Evolutionary conservation across 2,329 filamentous ascomycete genomes (phyloP), one percentile per base, ranked within the genome.

Genomic region (Aureobasidium leucospermi): DNA sequence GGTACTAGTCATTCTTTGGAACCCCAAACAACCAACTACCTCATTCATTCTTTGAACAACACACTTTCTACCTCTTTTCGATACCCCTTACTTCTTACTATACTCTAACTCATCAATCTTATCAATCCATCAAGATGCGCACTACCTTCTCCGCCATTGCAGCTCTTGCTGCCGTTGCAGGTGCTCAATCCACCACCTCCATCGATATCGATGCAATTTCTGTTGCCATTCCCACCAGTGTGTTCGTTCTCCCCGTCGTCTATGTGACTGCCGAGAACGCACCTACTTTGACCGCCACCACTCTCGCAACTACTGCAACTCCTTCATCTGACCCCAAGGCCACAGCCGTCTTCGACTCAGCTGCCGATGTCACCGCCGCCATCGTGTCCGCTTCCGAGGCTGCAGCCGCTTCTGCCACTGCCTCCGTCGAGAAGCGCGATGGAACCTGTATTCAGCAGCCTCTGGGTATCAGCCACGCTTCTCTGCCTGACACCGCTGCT

Each of bases 1-100:
- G 52, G 52, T 56, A 45, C 52, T 56, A 56, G 52, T 56, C 52
- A 56, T 36, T 56, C 52, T 45, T 56, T 56, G 52, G 52, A 56
- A 29, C 16, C 23, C 16, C 47, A 38, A 38, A 56, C 31, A 43
- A 45, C 41, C 39, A 56, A 34, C 52, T 36, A 56, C 29, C 52
- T 45, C 41, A 45, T 45, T 56, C 52, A 45, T 13, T 56, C 52
- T 56, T 45, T 36, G 39, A 56, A 34, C 31, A 45, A 43, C 52
- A 43, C 52, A 9, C 29, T 28, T 56, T 45, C 39, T 38, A 45
- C 41, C 52, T 45, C 41, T 45, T 52, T 45, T 36, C 19, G 39
- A 56, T 36, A 45, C 41, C 52, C 52, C 52, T n/a, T 45, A n/a
- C 41, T 16, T 41, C 19, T 42, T 45, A 34, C 11, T 36, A 23